Conservation (phyloP, 345 rosid species). For the Eucalyptus curtisii region DNA sequence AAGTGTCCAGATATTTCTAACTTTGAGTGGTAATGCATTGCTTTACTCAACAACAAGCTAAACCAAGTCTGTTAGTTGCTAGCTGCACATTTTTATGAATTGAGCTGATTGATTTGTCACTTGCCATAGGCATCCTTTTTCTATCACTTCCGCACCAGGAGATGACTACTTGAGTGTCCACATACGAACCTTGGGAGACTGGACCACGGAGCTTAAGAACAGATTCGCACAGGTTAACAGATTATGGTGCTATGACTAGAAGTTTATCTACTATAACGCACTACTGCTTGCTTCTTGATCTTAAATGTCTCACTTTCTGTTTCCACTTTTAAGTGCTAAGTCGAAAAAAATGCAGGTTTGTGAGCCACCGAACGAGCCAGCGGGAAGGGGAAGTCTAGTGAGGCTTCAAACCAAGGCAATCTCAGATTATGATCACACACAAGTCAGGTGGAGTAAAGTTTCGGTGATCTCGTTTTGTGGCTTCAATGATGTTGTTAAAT, state of each 20-base stretch:
- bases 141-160: slow-evolving; percentile 91
- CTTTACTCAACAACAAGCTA: too few species aligned
- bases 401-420: slow-evolving; percentile 63
- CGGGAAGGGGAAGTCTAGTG: slow-evolving; percentile 32
- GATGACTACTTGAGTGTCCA: slow-evolving; percentile 85
- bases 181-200: slow-evolving; percentile 84
- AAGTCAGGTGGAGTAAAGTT: slow-evolving; percentile 14
- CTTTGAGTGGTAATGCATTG: slow-evolving; percentile 61
- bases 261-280: background rate
- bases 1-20: slow-evolving; percentile 74
- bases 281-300: background rate
- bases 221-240: slow-evolving; percentile 45
- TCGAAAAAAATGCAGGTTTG: slow-evolving; percentile 39
- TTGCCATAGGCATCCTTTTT: slow-evolving; percentile 80
- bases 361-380: slow-evolving; percentile 27
- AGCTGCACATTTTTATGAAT: background rate
- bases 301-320: background rate
- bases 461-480: background rate
- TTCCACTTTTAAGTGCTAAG: background rate
- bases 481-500: background rate
- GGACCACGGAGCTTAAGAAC: slow-evolving; percentile 72
- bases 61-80: background rate
- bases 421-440: slow-evolving; percentile 27
- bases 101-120: background rate
- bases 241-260: background rate